These are phyloP conservation scores for Marasmius oreades DNA, from an alignment of 1,284 basidiomycete genomes.

Conservation along the genomic window DNA sequence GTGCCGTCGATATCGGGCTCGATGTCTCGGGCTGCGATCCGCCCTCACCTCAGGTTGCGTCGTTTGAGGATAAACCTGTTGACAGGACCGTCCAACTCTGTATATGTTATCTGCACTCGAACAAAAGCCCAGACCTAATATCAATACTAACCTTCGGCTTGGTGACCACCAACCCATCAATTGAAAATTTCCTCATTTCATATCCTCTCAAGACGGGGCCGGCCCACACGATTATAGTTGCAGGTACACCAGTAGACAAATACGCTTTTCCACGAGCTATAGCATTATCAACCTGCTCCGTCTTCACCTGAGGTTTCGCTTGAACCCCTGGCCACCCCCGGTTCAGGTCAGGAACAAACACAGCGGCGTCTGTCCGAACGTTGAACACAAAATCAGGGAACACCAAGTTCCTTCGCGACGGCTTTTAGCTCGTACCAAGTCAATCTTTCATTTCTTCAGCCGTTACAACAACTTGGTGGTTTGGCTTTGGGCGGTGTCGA, in stretches of 20 bases:
- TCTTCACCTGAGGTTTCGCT: not conserved
- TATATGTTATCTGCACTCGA: too few relatives aligned
- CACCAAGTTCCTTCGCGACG: slow-evolving; percentile 4
- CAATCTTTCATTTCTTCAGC: slow-evolving; percentile 4
- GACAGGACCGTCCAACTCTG: too few relatives aligned
- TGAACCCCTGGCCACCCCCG: not conserved
- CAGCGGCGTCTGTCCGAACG: slow-evolving; percentile 3
- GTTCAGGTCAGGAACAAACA: not conserved
- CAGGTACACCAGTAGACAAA: slow-evolving; percentile 1
- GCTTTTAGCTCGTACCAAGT: slow-evolving; percentile 1
- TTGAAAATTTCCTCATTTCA: not conserved
- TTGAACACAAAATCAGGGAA: slow-evolving; percentile 8
- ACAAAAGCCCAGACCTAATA: not conserved
- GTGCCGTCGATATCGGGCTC: too few relatives aligned
- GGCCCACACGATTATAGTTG: slow-evolving; percentile 4
- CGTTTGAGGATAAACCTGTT: too few relatives aligned
- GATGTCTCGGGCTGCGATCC: too few relatives aligned
- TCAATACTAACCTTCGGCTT: not conserved
- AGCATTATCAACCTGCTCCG: slow-evolving; percentile 1
- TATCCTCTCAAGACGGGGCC: not conserved
- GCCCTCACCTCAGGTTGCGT: too few relatives aligned
- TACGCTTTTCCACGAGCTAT: slow-evolving; percentile 8
- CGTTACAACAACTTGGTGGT: not conserved
- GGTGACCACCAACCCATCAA: not conserved
- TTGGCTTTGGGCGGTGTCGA: not conserved